Percentiles rank a stretch among this genome's conserved stretches.
Evolutionary conservation across 2,329 filamentous ascomycete genomes (phyloP).

Genomic region (Graphiopsis chlorocephala): DNA sequence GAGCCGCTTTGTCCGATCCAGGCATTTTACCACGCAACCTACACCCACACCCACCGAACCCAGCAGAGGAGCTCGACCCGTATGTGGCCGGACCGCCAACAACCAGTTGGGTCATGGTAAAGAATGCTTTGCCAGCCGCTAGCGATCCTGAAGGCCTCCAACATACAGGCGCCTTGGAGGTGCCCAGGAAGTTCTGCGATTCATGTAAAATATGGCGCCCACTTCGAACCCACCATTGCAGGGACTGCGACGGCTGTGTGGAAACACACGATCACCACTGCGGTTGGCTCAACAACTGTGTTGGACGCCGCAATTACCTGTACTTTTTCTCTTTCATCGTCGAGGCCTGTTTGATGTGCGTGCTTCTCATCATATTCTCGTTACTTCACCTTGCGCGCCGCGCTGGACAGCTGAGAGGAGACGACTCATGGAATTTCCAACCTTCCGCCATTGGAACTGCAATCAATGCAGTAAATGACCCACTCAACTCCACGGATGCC

Average conservation of each 20-base stretch:
- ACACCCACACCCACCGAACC: conserved; percentile 76
- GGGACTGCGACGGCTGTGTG: conserved; percentile 93
- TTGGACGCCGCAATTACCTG: conserved; percentile 94
- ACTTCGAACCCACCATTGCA: conserved; percentile 91
- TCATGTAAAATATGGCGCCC: conserved; percentile 98
- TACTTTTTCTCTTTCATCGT: conserved; percentile 94
- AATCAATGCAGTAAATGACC: conserved; percentile 36
- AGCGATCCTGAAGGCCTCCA: conserved; percentile 20
- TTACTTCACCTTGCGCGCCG: conserved; percentile 80
- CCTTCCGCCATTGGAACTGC: conserved; percentile 65
- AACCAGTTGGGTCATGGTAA: conserved; percentile 88
- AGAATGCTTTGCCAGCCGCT: conserved; percentile 19
- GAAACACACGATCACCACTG: conserved; percentile 98
- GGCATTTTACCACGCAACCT: conserved; percentile 91
- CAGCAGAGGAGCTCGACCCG: conserved; percentile 71
- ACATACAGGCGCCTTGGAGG: conserved; percentile 76
- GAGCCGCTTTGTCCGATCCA: conserved; percentile 88
- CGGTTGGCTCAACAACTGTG: conserved; percentile 98
- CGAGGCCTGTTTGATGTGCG: conserved; percentile 69
- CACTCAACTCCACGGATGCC: background rate
- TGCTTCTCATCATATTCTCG: conserved; percentile 73
- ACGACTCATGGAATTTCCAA: conserved; percentile 41
- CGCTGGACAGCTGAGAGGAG: conserved; percentile 42
- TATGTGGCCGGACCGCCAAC: conserved; percentile 77
- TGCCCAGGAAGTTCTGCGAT: conserved; percentile 96